These are phyloP conservation scores for Colletotrichum navitas DNA, from an alignment of 2,329 filamentous ascomycete species.

Conservation along the genomic window DNA sequence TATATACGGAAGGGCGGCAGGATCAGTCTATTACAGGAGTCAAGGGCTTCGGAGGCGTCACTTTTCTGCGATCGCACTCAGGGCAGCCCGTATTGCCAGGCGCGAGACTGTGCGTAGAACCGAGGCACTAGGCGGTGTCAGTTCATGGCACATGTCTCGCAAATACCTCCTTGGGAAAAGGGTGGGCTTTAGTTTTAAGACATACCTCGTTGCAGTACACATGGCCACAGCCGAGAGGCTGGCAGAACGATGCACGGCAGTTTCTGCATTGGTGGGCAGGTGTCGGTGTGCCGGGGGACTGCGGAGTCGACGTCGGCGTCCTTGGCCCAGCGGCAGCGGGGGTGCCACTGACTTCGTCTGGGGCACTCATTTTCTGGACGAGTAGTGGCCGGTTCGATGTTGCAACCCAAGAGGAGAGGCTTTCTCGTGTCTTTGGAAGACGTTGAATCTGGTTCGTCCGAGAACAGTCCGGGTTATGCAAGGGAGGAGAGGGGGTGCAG, in stretches of 20 bases:
- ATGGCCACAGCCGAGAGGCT: constrained; percentile 29
- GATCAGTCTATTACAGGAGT: neutral
- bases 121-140: constrained; percentile 1
- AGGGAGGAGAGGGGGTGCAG: too few relatives aligned
- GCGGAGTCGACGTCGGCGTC: constrained; percentile 8
- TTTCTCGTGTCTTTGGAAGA: neutral
- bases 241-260: constrained; percentile 19
- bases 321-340: constrained; percentile 10
- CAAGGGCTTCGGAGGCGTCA: neutral
- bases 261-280: constrained; percentile 27
- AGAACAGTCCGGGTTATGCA: neutral
- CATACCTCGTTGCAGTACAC: constrained; percentile 27
- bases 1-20: neutral
- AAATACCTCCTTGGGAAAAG: neutral
- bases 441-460: too few relatives aligned
- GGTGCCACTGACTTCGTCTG: neutral
- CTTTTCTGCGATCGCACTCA: constrained; percentile 1
- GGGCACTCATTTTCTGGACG: neutral
- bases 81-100: constrained; percentile 3
- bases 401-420: neutral
- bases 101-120: neutral
- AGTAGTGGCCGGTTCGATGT: neutral
- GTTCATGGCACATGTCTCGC: neutral
- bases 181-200: too few relatives aligned
- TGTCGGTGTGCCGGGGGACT: neutral